A percentile compares a stretch with the other conserved stretches of the same genome.
These are phyloP conservation scores for Chlorociboria aeruginascens DNA, from an alignment of 495 filamentous ascomycete genomes.

Conservation along the genomic window DNA sequence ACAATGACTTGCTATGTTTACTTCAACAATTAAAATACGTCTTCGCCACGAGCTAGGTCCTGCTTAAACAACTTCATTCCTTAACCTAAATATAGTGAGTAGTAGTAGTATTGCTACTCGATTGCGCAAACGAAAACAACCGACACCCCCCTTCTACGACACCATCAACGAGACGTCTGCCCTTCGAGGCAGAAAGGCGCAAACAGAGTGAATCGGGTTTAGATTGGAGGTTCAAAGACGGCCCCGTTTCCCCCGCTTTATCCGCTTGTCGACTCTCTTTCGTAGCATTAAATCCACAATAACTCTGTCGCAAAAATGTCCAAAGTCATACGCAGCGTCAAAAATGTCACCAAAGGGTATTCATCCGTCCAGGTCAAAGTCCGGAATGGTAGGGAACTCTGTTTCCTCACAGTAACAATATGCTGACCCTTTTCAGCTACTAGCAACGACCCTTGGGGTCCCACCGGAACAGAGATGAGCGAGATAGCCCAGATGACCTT, in stretches of 20 bases:
- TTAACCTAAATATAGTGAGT: background rate
- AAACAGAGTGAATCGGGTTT: too few species aligned
- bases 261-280: background rate
- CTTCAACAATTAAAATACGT: slow-evolving; percentile 12
- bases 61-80: background rate
- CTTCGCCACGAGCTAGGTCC: background rate
- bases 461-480: slow-evolving; percentile 95
- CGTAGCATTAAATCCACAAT: background rate
- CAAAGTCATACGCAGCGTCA: slow-evolving; percentile 93
- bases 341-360: slow-evolving; percentile 99
- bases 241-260: background rate
- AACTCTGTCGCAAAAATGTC: slow-evolving; percentile 56
- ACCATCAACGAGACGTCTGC: background rate
- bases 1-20: slow-evolving; percentile 8
- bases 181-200: background rate
- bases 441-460: slow-evolving; percentile 98
- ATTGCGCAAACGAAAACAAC: background rate
- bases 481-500: slow-evolving; percentile 97
- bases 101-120: background rate
- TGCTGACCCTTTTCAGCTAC: slow-evolving; percentile 50
- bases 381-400: slow-evolving; percentile 73
- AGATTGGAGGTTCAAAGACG: background rate
- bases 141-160: too few species aligned
- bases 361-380: slow-evolving; percentile 96
- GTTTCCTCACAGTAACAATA: slow-evolving; percentile 1